Percentiles rank a stretch among this genome's conserved stretches.
Evolutionary conservation across 1,139 yeast species (phyloP).

Genomic region (Meyerozyma elateridarum): DNA sequence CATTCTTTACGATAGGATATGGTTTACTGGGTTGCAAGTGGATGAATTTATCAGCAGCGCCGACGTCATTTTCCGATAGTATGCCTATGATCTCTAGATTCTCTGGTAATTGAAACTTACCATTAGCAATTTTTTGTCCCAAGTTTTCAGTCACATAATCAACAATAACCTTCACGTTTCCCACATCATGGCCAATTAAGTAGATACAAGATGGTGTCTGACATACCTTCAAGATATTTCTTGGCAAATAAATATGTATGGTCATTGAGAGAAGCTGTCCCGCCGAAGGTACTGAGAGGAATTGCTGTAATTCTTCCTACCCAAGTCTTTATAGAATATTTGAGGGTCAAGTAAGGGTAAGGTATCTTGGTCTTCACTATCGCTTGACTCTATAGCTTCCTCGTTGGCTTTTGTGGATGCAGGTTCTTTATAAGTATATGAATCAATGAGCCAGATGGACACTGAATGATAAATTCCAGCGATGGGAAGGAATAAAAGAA

Average conservation of each 20-base stretch:
- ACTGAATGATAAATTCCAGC: not conserved
- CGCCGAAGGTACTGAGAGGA: constrained; percentile 42
- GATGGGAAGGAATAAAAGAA: constrained; percentile 1
- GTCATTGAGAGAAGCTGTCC: constrained; percentile 34
- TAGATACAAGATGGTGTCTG: constrained; percentile 7
- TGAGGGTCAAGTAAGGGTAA: constrained; percentile 15
- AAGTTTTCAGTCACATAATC: constrained; percentile 10
- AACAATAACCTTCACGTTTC: constrained; percentile 24
- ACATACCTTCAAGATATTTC: constrained; percentile 20
- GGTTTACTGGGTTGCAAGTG: not conserved
- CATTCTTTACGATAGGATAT: not conserved
- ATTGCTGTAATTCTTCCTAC: constrained; percentile 35
- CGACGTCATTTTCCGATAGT: too few relatives aligned
- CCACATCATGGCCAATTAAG: constrained; percentile 26
- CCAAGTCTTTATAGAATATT: constrained; percentile 30
- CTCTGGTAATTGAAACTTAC: constrained; percentile 5
- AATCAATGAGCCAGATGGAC: constrained; percentile 1
- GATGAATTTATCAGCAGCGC: too few relatives aligned
- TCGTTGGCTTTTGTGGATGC: too few relatives aligned
- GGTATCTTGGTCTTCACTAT: constrained; percentile 4
- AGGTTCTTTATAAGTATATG: not conserved
- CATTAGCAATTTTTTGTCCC: constrained; percentile 6
- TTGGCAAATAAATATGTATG: constrained; percentile 33
- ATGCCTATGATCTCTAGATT: not conserved
- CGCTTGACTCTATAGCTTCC: too few relatives aligned